Evolutionary conservation across 768 basidiomycete species (phyloP).

Genomic region (Termitomyces sp.): DNA sequence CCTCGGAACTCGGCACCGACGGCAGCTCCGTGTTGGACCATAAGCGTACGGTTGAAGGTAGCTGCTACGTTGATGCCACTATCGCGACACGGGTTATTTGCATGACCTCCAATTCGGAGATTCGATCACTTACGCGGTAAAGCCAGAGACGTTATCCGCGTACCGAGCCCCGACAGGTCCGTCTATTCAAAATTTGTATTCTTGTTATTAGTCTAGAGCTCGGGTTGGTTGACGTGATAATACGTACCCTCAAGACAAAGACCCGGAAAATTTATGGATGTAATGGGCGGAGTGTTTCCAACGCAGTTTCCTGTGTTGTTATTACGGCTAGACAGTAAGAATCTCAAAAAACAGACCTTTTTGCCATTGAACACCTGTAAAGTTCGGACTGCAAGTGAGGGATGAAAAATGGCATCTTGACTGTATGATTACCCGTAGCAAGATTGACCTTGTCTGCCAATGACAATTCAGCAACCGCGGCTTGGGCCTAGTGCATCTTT

Average conservation of each 20-base stretch:
- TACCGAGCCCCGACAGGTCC: conserved; percentile 45
- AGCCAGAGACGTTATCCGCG: conserved; percentile 42
- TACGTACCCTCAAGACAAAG: conserved; percentile 43
- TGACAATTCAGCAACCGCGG: conserved; percentile 44
- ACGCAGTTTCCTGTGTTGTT: conserved; percentile 34
- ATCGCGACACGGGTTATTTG: neutral
- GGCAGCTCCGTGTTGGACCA: conserved; percentile 48
- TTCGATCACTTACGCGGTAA: conserved; percentile 35
- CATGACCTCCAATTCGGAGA: neutral
- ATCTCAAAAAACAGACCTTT: conserved; percentile 20
- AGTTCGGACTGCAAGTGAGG: neutral
- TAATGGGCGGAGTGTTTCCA: conserved; percentile 44
- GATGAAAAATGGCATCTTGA: neutral
- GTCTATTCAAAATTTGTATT: conserved; percentile 19
- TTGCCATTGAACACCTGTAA: conserved; percentile 36
- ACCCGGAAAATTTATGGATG: conserved; percentile 43
- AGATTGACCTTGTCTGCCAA: conserved; percentile 53
- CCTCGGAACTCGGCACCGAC: conserved; percentile 57
- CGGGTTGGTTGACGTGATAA: too few species aligned
- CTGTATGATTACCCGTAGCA: conserved; percentile 38
- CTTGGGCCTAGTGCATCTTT: conserved; percentile 31
- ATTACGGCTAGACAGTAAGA: neutral
- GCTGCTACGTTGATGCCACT: conserved; percentile 49
- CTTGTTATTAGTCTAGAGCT: neutral
- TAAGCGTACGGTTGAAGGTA: conserved; percentile 50